Evolutionary conservation across 352 stramenopile genomes (phyloP), one percentile per base, ranked within the genome.

Genomic region (Globisporangium sylvaticum): DNA sequence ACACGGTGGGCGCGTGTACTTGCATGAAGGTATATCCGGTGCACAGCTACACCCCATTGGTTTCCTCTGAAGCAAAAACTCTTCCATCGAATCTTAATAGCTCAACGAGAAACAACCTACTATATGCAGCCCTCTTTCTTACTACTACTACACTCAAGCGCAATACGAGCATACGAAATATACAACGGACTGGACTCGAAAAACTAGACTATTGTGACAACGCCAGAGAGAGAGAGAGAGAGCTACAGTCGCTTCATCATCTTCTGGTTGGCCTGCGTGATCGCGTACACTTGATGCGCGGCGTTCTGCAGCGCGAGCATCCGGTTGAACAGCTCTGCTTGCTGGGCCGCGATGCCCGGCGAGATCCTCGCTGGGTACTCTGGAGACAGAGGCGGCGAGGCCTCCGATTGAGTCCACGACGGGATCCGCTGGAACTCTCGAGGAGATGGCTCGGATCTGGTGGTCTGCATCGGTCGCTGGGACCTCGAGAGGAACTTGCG

Each of bases 231-330:
- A 32, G 29, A 7, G 29, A 34, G 31, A 34, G 31, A 39, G 24
- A 55, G 48, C 27, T 59, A 44, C 27, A 60, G 14, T 31, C 22
- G 31, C 14, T 46, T 60, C 54, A 60, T 60, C 27, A 60, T 44
- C 54, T 60, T 22, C 8, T 60, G 54, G 54, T 60, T 60, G 20
- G 54, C 54, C 27, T 60, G 27, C 3, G 54, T 60, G 27, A 60
- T 60, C 9, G 54, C 29, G 27, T 60, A 60, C 10, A 60, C 54
- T 3, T 60, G 54, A 15, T n/a, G 54, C 10, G 54, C 54, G 10
- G 54, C 54, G 27, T 60, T 37, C 24, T 60, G 54, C 29, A 60
- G 27, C 7, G 27, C 27, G 14, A 60, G 27, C 54, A 60, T 60
- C 18, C 34, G 53, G 25, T 25, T 59, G 25, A 39, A 59, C 8